Conservation (phyloP, 306 rosid genomes). For the Hylodesmum podocarpum region DNA sequence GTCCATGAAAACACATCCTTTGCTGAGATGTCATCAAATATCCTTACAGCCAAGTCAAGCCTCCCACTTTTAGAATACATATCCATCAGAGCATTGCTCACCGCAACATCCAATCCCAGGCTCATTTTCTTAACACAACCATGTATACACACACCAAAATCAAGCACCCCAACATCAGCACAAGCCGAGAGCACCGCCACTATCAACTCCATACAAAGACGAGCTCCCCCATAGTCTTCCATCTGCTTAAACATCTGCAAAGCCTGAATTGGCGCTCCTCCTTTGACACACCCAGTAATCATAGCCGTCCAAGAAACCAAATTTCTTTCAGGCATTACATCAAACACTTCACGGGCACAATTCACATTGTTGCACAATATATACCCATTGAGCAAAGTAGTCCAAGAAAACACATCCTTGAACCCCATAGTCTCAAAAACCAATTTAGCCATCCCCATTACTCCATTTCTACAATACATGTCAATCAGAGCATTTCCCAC, state of each 20-base stretch:
- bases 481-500: constrained; percentile 34
- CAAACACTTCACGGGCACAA: constrained; percentile 23
- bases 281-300: constrained; percentile 28
- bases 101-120: not conserved
- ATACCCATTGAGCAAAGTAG: constrained; percentile 4
- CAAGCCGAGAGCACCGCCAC: constrained; percentile 25
- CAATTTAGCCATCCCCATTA: not conserved
- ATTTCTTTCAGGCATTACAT: constrained; percentile 29
- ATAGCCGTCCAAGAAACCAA: constrained; percentile 29
- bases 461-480: constrained; percentile 25
- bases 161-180: constrained; percentile 27
- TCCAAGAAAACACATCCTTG: constrained; percentile 27
- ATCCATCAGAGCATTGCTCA: constrained; percentile 30
- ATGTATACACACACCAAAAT: constrained; percentile 31
- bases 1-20: constrained; percentile 39
- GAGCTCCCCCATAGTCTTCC: not conserved
- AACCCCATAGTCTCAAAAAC: constrained; percentile 25
- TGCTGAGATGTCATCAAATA: constrained; percentile 24
- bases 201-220: not conserved
- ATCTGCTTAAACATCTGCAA: constrained; percentile 20
- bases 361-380: not conserved
- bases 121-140: constrained; percentile 14
- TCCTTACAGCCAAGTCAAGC: constrained; percentile 24
- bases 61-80: constrained; percentile 34
- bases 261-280: constrained; percentile 37